Percentiles rank a stretch among this genome's conserved stretches.
These are phyloP conservation scores for Pseudozyma thailandica DNA, from an alignment of 1,284 basidiomycete genomes.

Conservation along the genomic window DNA sequence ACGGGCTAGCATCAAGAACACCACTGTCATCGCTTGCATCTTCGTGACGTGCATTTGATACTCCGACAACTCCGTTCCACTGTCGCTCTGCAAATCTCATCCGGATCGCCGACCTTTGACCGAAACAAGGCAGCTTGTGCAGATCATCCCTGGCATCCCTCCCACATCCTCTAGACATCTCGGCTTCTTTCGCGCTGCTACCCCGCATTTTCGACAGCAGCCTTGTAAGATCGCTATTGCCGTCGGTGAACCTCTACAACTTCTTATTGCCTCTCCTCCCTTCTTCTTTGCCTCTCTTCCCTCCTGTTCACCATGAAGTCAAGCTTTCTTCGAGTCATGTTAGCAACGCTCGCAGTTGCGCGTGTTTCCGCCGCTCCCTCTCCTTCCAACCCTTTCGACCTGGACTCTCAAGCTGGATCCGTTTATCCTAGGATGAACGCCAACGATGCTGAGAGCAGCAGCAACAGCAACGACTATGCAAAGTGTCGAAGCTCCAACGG, in stretches of 20 bases:
- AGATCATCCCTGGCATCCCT: conserved; percentile 8
- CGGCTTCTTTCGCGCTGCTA: neutral
- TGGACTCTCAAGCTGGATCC: conserved; percentile 4
- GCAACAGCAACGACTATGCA: conserved; percentile 8
- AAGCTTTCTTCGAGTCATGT: conserved; percentile 12
- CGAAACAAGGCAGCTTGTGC: neutral
- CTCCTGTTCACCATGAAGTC: conserved; percentile 24
- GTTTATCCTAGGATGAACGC: conserved; percentile 26
- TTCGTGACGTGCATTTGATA: too few relatives aligned
- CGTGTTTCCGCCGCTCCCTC: conserved; percentile 31
- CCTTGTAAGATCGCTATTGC: neutral
- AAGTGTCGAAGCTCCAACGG: conserved; percentile 45
- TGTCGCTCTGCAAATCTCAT: neutral
- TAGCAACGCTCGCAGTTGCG: conserved; percentile 22
- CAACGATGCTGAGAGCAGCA: conserved; percentile 8
- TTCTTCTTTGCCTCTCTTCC: neutral
- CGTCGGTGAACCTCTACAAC: neutral
- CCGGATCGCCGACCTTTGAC: neutral
- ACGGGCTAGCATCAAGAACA: too few relatives aligned
- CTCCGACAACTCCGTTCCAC: conserved; percentile 7
- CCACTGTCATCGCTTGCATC: too few relatives aligned
- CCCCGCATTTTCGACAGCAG: neutral
- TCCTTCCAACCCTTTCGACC: conserved; percentile 26
- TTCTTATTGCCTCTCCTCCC: neutral
- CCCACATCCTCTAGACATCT: neutral